A percentile compares a stretch with the other conserved stretches of the same genome.
These are phyloP conservation scores for Viridothelium virens DNA, from an alignment of 495 filamentous ascomycete species.

Conservation along the genomic window DNA sequence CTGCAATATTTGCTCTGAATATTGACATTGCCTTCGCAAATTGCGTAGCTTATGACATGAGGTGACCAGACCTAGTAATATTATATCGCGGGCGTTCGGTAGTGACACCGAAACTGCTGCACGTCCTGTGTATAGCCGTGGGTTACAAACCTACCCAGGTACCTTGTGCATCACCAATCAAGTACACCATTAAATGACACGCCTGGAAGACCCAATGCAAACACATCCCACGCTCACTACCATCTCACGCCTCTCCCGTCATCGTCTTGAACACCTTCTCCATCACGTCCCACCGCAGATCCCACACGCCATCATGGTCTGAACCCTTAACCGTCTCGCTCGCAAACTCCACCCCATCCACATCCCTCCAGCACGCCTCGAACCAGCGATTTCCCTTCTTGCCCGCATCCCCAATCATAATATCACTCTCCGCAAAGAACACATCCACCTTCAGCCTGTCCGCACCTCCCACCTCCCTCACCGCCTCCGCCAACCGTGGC, in stretches of 20 bases:
- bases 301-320: background rate
- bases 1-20: too few species aligned
- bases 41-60: too few species aligned
- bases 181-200: background rate
- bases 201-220: background rate
- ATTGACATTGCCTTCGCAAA: too few species aligned
- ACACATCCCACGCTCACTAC: background rate
- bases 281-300: background rate
- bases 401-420: slow-evolving; percentile 22
- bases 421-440: slow-evolving; percentile 22
- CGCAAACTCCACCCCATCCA: background rate
- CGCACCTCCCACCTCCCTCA: background rate
- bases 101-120: too few species aligned
- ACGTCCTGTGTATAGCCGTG: too few species aligned
- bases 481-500: slow-evolving; percentile 16
- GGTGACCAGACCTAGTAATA: too few species aligned
- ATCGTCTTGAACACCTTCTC: background rate
- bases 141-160: too few species aligned
- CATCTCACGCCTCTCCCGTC: background rate
- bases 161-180: too few species aligned
- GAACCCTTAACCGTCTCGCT: background rate
- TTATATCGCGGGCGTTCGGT: too few species aligned
- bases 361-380: background rate
- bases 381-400: background rate
- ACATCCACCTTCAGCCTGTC: slow-evolving; percentile 17